Evolutionary conservation across 2,329 filamentous ascomycete species (phyloP).

Genomic region (Nannizziopsis barbatae): DNA sequence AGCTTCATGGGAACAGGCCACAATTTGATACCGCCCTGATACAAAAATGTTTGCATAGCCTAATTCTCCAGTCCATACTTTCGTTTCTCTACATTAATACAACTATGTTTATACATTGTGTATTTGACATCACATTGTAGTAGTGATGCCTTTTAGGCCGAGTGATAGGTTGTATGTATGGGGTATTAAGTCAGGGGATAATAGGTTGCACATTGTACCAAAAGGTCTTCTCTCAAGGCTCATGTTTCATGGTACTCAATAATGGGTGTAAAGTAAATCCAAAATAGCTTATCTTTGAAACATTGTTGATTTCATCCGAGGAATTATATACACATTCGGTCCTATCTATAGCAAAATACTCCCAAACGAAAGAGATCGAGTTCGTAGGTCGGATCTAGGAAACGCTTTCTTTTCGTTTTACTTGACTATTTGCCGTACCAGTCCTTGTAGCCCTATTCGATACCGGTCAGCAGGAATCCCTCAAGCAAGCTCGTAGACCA

Average conservation of each 20-base stretch:
- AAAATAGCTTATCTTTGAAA: neutral
- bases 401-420: constrained; percentile 18
- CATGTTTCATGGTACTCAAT: neutral
- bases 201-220: no score
- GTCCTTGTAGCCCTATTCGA: constrained; percentile 51
- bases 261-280: neutral
- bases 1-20: no score
- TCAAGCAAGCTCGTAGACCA: constrained; percentile 16
- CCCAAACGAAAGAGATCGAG: neutral
- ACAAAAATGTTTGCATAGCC: no score
- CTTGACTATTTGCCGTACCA: constrained; percentile 36
- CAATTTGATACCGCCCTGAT: no score
- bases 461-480: constrained; percentile 7
- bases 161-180: no score
- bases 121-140: no score
- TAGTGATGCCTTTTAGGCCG: no score
- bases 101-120: no score
- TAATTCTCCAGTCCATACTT: no score
- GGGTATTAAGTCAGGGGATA: no score
- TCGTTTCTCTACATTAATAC: no score
- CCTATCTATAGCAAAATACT: neutral
- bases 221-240: no score
- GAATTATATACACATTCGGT: constrained; percentile 7
- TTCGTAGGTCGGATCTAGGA: neutral
- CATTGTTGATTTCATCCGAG: neutral